Conservation (phyloP, 495 filamentous ascomycete genomes). For the Podospora conica region DNA sequence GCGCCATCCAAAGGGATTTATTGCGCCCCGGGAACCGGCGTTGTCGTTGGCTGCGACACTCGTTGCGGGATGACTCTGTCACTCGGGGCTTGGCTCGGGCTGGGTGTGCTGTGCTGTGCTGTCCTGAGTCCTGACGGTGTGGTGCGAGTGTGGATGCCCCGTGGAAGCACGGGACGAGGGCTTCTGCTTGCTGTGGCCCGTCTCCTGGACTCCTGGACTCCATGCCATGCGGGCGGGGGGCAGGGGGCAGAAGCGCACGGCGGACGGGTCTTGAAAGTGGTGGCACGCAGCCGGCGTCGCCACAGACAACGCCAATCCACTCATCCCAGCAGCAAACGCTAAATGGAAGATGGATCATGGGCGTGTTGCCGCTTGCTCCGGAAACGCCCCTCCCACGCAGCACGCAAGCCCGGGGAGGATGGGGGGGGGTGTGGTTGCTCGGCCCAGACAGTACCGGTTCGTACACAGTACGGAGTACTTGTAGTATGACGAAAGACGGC, state of each 20-base stretch:
- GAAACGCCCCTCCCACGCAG: slow-evolving; percentile 26
- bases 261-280: not conserved
- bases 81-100: not conserved
- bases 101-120: slow-evolving; percentile 15
- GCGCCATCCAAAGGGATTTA: not conserved
- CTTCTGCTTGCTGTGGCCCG: slow-evolving; percentile 17
- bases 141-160: slow-evolving; percentile 15
- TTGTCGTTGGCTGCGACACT: no score
- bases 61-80: no score
- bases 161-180: slow-evolving; percentile 16
- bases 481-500: not conserved
- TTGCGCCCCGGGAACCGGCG: not conserved
- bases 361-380: slow-evolving; percentile 28
- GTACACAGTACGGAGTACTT: slow-evolving; percentile 24
- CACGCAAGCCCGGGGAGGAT: not conserved
- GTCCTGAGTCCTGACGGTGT: no score
- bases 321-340: slow-evolving; percentile 14
- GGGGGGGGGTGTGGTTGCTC: slow-evolving; percentile 16
- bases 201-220: slow-evolving; percentile 11
- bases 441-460: slow-evolving; percentile 12
- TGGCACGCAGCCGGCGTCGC: slow-evolving; percentile 21
- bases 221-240: slow-evolving; percentile 19
- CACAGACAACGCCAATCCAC: slow-evolving; percentile 21
- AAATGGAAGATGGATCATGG: slow-evolving; percentile 23
- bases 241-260: slow-evolving; percentile 20